Evolutionary conservation across 805 yeast species (phyloP).

Genomic region (Teunomyces barrocoloradensis): DNA sequence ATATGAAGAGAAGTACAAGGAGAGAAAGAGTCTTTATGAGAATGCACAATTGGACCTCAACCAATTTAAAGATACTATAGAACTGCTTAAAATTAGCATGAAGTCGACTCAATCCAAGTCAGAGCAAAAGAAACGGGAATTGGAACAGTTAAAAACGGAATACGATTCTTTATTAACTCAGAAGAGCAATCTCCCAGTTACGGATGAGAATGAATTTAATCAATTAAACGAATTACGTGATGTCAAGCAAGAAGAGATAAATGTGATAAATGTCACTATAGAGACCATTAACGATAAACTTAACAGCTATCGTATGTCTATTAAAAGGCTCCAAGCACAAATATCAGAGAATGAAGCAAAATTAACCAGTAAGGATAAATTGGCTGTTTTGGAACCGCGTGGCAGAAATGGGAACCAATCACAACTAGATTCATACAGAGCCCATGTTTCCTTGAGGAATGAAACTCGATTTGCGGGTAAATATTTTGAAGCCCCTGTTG

Average conservation of each 20-base stretch:
- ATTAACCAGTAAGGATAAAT: slow-evolving; percentile 48
- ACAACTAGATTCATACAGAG: slow-evolving; percentile 38
- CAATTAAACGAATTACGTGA: slow-evolving; percentile 20
- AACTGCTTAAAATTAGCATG: slow-evolving; percentile 16
- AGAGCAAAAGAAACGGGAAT: slow-evolving; percentile 10
- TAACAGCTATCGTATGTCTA: slow-evolving; percentile 4
- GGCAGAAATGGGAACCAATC: slow-evolving; percentile 31
- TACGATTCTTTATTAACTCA: slow-evolving; percentile 14
- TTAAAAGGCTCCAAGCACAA: not conserved
- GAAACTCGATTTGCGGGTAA: slow-evolving; percentile 34
- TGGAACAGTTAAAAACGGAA: slow-evolving; percentile 9
- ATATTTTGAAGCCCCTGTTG: slow-evolving; percentile 72
- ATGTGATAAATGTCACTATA: slow-evolving; percentile 6
- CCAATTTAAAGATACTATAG: slow-evolving; percentile 14
- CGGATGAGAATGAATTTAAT: slow-evolving; percentile 27
- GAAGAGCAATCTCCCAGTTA: slow-evolving; percentile 22
- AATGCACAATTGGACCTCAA: slow-evolving; percentile 6
- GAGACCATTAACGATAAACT: slow-evolving; percentile 12
- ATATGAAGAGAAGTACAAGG: slow-evolving; percentile 5
- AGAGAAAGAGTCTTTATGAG: slow-evolving; percentile 5
- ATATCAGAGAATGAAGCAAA: slow-evolving; percentile 11
- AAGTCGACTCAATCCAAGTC: slow-evolving; percentile 8
- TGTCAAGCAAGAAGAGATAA: slow-evolving; percentile 15
- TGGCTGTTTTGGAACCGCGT: slow-evolving; percentile 41
- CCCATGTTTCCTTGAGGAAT: slow-evolving; percentile 40